Evolutionary conservation across 148 eudicot species (phyloP).

Genomic region (Rhododendron vialii): DNA sequence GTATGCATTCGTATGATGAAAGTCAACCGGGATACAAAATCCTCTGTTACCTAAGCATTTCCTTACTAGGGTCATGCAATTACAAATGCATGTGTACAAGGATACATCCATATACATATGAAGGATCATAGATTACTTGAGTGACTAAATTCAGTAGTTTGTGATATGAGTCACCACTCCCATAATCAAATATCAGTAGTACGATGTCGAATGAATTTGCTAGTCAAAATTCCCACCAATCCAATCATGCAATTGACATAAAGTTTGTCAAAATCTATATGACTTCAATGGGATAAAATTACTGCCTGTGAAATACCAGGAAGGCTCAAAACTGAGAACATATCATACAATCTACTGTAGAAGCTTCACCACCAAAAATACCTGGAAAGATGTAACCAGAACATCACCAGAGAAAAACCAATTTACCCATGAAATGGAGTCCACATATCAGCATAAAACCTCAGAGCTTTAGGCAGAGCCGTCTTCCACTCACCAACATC

Average conservation of each 20-base stretch:
- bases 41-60: background rate
- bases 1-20: background rate
- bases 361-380: background rate
- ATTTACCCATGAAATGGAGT: slow-evolving; percentile 23
- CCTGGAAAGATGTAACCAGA: background rate
- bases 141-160: background rate
- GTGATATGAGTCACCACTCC: background rate
- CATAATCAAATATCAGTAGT: background rate
- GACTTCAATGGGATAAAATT: background rate
- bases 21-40: background rate
- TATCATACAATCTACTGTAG: background rate
- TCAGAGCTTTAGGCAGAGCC: slow-evolving; percentile 51
- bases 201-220: background rate
- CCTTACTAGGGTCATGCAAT: background rate
- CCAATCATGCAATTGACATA: background rate
- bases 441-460: slow-evolving; percentile 71
- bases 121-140: background rate
- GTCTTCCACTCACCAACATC: slow-evolving; percentile 49
- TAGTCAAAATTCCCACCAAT: background rate
- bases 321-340: background rate
- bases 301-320: background rate
- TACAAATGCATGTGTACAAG: background rate
- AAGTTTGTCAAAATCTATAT: background rate
- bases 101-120: background rate
- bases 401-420: background rate